A percentile compares a stretch with the other conserved stretches of the same genome.
These are phyloP conservation scores for Beauveria sp. DNA, from an alignment of 2,329 filamentous ascomycete genomes.

Conservation along the genomic window DNA sequence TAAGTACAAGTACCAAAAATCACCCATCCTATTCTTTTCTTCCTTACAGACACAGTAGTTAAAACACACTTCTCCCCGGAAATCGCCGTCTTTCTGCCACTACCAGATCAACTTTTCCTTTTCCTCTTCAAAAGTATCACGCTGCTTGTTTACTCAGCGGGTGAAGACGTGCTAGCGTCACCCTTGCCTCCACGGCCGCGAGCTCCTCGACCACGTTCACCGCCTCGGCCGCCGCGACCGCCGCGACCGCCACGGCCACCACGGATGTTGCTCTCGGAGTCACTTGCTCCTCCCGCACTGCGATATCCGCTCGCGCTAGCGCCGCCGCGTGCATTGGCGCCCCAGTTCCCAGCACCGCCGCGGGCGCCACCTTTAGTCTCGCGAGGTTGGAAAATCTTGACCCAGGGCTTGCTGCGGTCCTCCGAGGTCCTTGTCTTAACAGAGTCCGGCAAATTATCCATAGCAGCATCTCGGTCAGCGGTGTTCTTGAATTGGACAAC, in stretches of 20 bases:
- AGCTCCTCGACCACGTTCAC: constrained; percentile 49
- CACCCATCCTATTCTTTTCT: constrained; percentile 10
- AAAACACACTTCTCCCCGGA: background rate
- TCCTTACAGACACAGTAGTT: background rate
- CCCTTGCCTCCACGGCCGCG: constrained; percentile 52
- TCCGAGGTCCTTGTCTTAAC: constrained; percentile 65
- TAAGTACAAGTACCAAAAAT: constrained; percentile 12
- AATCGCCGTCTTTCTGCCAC: constrained; percentile 2
- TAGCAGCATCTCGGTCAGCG: constrained; percentile 73
- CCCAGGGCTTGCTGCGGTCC: constrained; percentile 69
- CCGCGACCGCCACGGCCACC: constrained; percentile 49
- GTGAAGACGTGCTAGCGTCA: constrained; percentile 46
- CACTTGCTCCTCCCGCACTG: constrained; percentile 71
- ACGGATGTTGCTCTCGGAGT: constrained; percentile 51
- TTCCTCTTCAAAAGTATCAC: background rate
- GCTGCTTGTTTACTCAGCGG: constrained; percentile 29
- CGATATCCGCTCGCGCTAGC: constrained; percentile 66
- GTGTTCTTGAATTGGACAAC: constrained; percentile 76
- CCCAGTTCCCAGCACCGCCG: constrained; percentile 61
- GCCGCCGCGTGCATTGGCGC: constrained; percentile 56
- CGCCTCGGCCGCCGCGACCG: constrained; percentile 47
- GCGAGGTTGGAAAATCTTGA: constrained; percentile 74
- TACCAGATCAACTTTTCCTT: background rate
- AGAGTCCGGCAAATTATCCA: constrained; percentile 67
- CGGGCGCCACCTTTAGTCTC: constrained; percentile 51